Conservation (phyloP, 1,284 basidiomycete species). For the Melampsora americana region DNA sequence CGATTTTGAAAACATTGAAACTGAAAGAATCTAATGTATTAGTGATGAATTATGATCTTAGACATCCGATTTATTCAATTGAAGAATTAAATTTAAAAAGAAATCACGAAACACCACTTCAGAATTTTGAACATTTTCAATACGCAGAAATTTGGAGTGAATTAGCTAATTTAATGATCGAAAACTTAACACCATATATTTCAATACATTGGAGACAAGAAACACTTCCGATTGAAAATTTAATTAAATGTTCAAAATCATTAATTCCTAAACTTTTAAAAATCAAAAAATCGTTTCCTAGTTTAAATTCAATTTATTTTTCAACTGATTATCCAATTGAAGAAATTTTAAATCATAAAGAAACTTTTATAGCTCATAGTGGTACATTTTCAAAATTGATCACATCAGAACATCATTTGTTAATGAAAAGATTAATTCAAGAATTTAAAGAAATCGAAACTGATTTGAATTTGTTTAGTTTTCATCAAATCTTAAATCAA, state of each 20-base stretch:
- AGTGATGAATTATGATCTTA: constrained; percentile 53
- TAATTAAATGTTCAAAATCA: constrained; percentile 48
- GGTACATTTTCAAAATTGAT: constrained; percentile 51
- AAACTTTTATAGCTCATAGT: constrained; percentile 49
- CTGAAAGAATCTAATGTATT: constrained; percentile 45
- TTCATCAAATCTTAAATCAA: constrained; percentile 7
- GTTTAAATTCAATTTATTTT: constrained; percentile 49
- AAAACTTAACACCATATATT: constrained; percentile 47
- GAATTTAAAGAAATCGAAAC: constrained; percentile 43
- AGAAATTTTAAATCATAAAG: constrained; percentile 40
- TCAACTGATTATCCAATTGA: constrained; percentile 53
- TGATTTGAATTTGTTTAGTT: neutral
- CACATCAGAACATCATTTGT: constrained; percentile 49
- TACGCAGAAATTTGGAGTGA: constrained; percentile 49
- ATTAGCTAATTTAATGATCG: constrained; percentile 47
- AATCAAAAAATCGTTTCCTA: constrained; percentile 46
- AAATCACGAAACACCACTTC: too few relatives aligned
- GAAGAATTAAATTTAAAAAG: constrained; percentile 29
- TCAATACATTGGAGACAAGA: constrained; percentile 53
- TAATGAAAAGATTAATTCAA: constrained; percentile 48
- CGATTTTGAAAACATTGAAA: constrained; percentile 47
- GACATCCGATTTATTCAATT: constrained; percentile 49
- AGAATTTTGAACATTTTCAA: constrained; percentile 50
- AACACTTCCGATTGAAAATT: constrained; percentile 47
- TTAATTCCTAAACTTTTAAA: constrained; percentile 47